These are phyloP conservation scores for Tinospora cordifolia DNA, from an alignment of 164 flowering plant species.

Conservation along the genomic window DNA sequence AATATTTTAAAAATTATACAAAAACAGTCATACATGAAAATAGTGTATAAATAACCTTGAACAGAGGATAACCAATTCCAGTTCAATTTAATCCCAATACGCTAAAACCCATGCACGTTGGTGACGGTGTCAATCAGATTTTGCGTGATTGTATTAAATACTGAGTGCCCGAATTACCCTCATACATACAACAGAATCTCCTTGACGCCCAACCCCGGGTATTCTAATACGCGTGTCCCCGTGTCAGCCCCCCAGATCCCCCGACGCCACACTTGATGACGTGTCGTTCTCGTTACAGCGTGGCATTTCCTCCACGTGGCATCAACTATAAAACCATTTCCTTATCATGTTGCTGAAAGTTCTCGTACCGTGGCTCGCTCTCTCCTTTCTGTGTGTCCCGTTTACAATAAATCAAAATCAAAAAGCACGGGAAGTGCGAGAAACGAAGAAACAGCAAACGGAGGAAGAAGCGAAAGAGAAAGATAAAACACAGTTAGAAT, in stretches of 20 bases:
- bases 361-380: conserved; percentile 4
- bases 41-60: too few species aligned
- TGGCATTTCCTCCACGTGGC: conserved; percentile 22
- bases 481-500: too few species aligned
- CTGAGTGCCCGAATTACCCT: not conserved
- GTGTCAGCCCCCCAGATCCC: not conserved
- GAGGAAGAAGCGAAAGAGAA: too few species aligned
- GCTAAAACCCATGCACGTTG: not conserved
- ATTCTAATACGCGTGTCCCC: not conserved
- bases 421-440: too few species aligned
- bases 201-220: not conserved
- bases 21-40: too few species aligned
- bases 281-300: not conserved
- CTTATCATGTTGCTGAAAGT: conserved; percentile 17
- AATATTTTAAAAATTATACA: too few species aligned
- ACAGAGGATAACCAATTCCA: too few species aligned
- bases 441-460: too few species aligned
- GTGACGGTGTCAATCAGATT: not conserved
- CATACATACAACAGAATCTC: not conserved
- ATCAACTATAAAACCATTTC: conserved; percentile 4
- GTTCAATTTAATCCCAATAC: too few species aligned
- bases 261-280: not conserved
- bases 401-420: too few species aligned
- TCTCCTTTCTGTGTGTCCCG: not conserved
- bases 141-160: not conserved